Evolutionary conservation across 2,329 filamentous ascomycete genomes (phyloP), one percentile per base, ranked within the genome.

Genomic region (Didymella lethalis): DNA sequence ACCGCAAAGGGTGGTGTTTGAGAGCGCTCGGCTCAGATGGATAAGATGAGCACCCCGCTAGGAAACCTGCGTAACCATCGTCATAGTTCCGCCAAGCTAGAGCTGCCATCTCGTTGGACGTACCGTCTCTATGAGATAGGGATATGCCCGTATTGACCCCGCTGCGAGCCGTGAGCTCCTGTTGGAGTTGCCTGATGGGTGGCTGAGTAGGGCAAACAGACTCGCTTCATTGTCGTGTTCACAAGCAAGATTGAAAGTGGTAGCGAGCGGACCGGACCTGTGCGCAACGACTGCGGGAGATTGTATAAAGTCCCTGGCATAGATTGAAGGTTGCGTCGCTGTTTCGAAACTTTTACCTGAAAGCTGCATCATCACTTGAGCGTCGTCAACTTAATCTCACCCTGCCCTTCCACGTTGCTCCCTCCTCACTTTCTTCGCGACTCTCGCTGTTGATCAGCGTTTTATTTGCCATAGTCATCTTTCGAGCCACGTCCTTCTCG

Each of bases 231-330:
- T 38, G 23, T 51, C 53, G 34, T 54, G 20, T 46, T 54, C 45
- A 47, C 31, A 34, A 54, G 61, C 51, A 59, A 59, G 57, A 60
- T 54, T 57, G 53, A 26, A 43, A 43, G 48, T 54, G 56, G 46
- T 56, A 59, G 57, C 54, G 53, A 57, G 49, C 46, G 55, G 55
- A 58, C 41, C 56, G 56, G 49, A 46, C 56, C 56, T 59, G 56
- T 59, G 56, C 56, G 57, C 57, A 61, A 61, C 57, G 52, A 47
- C 54, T 41, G 14, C 47, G 44, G 50, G 43, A 61, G 51, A 47
- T 61, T 61, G 54, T 65, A 67, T 65, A 67, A 63, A 62, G 57
- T 44, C 60, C 57, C 54, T 64, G 54, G 46, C 44, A 36, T 59
- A 50, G 57, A 55, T 57, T 59, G 55, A 55, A 51, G 54, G 49